Conservation (phyloP, 106 monocot species). For the Vanilla planifolia region DNA sequence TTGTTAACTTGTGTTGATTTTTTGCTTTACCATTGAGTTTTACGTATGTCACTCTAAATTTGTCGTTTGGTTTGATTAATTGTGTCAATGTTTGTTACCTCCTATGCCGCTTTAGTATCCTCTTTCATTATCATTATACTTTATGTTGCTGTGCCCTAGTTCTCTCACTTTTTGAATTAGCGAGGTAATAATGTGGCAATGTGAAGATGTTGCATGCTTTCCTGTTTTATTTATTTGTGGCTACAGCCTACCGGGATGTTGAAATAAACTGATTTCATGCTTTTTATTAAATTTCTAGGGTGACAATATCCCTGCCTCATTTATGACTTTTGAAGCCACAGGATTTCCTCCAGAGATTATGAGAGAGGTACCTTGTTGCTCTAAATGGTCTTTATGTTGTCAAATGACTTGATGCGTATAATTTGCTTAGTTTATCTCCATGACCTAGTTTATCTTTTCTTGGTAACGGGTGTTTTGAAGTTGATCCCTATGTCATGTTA, state of each 20-base stretch:
- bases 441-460: neutral
- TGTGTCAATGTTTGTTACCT: neutral
- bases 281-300: slow-evolving; percentile 27
- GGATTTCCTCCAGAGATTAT: slow-evolving; percentile 66
- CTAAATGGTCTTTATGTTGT: too few relatives aligned
- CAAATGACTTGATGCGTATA: slow-evolving; percentile 2
- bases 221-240: neutral
- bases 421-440: neutral
- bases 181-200: too few relatives aligned
- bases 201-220: too few relatives aligned
- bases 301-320: slow-evolving; percentile 52
- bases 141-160: too few relatives aligned
- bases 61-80: too few relatives aligned
- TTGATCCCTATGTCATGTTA: too few relatives aligned
- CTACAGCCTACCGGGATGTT: neutral
- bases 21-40: too few relatives aligned
- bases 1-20: too few relatives aligned
- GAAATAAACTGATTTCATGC: neutral
- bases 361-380: slow-evolving; percentile 49
- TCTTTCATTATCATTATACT: too few relatives aligned
- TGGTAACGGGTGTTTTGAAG: slow-evolving; percentile 3
- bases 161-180: too few relatives aligned
- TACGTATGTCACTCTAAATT: too few relatives aligned
- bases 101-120: too few relatives aligned
- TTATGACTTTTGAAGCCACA: slow-evolving; percentile 60